A percentile compares a stretch with the other conserved stretches of the same genome.
phyloP scores from a whole-genome alignment of 129 eudicot genomes.

The Artemisia annua region DNA sequence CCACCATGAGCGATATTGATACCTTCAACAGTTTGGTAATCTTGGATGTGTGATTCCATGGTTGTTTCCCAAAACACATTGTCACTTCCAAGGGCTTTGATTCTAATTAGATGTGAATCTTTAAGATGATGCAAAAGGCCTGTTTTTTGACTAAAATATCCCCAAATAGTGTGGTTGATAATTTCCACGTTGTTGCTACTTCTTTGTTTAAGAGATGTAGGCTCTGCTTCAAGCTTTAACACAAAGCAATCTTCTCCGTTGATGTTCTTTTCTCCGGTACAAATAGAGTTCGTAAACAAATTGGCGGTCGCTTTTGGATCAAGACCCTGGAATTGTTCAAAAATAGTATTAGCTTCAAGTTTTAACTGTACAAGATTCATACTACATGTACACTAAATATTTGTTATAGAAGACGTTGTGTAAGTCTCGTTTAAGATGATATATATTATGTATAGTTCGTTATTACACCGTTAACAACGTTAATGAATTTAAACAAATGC shows the following conservation, averaged over 20 bases:
- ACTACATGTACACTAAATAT: too few species aligned
- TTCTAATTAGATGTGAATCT: constrained; percentile 70
- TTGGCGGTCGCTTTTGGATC: constrained; percentile 80
- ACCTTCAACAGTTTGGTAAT: constrained; percentile 71
- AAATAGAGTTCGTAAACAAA: constrained; percentile 63
- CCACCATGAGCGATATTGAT: constrained; percentile 80
- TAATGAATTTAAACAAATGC: not conserved
- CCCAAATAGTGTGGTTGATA: constrained; percentile 82
- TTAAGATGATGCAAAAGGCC: constrained; percentile 67
- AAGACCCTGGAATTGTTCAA: constrained; percentile 55
- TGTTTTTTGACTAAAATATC: constrained; percentile 77
- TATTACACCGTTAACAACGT: not conserved
- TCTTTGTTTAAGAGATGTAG: constrained; percentile 58
- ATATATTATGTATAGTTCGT: too few species aligned
- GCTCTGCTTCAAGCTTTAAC: constrained; percentile 62
- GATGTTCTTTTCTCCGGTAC: constrained; percentile 68
- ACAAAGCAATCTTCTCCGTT: constrained; percentile 79
- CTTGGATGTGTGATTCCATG: constrained; percentile 79
- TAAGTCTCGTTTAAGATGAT: too few species aligned
- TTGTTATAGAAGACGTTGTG: too few species aligned
- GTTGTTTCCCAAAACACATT: constrained; percentile 82
- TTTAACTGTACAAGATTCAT: not conserved
- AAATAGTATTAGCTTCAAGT: not conserved
- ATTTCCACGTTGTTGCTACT: constrained; percentile 78
- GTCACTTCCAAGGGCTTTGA: constrained; percentile 54